These are phyloP conservation scores for Mycena vulgaris DNA, from an alignment of 768 basidiomycete genomes.

Conservation along the genomic window DNA sequence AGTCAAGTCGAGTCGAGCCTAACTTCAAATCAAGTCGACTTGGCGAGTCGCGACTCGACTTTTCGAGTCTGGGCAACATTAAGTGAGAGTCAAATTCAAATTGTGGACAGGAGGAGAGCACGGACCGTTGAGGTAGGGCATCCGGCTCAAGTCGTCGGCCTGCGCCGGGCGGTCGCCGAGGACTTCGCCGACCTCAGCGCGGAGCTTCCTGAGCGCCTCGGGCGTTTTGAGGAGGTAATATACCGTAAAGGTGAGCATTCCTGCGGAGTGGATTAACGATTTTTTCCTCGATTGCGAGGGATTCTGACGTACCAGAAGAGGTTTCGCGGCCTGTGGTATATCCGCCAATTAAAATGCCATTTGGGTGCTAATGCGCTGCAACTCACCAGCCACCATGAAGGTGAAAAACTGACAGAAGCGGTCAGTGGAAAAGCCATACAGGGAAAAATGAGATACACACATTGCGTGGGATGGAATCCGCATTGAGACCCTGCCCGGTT, in stretches of 20 bases:
- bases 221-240: slow-evolving; percentile 62
- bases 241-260: slow-evolving; percentile 57
- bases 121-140: slow-evolving; percentile 58
- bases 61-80: too few species aligned
- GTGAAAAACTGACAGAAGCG: slow-evolving; percentile 55
- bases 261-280: slow-evolving; percentile 31
- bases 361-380: neutral
- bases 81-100: too few species aligned
- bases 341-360: too few species aligned
- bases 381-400: slow-evolving; percentile 63
- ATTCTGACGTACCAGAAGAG: slow-evolving; percentile 37
- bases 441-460: slow-evolving; percentile 39
- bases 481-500: slow-evolving; percentile 57
- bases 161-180: slow-evolving; percentile 56
- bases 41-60: too few species aligned
- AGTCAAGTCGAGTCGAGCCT: too few species aligned
- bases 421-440: neutral
- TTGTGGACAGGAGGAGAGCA: too few species aligned
- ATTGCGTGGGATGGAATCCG: slow-evolving; percentile 60
- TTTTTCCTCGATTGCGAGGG: neutral
- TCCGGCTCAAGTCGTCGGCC: slow-evolving; percentile 55
- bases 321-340: slow-evolving; percentile 43
- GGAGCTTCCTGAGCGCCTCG: slow-evolving; percentile 58
- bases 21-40: too few species aligned
- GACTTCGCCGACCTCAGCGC: slow-evolving; percentile 63